Base-by-base conservation (phyloP, 139 green algal genomes). In the Chlamydomonas sp. region DNA sequence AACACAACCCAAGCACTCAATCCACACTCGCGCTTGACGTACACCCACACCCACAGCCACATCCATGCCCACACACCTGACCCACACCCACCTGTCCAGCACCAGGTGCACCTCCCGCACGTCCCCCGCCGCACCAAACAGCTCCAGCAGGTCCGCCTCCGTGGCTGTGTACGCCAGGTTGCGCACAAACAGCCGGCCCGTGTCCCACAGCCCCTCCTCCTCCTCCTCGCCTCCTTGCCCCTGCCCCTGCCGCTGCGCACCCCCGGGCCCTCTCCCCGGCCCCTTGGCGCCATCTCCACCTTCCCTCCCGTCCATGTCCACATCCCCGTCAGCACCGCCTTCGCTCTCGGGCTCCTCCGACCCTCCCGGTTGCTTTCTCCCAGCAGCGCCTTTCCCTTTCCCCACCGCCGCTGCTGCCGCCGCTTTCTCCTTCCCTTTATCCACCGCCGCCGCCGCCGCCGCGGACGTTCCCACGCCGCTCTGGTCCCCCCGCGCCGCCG, bases 81-180 rank as follows among this genome's bases (percentile, higher is more conserved):
- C 7, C 58, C 60, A 61, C 4, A 4, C 90, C 17, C 90, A 95
- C 90, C 88, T 95, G 91, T 99, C 96, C 64, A 96, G 67, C 31
- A 99, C 96, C n/a, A 99, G 75, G 88, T 99, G 97, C 68, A 98
- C 96, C 72, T 97, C 95, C 6, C 88, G 76, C n/a, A 99, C 77
- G 15, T 96, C 90, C 1, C 98, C 98, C 87, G 94, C 94, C 14
- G 59, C 31, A n/a, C 91, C 90, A 87, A 99, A 97, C 63, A 96
- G 78, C 73, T 94, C 92, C 6, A 77, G 71, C 66, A 99, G 88
- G 72, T 99, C 97, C 1, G 94, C 93, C 78, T 99, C 97, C 0
- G 92, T 97, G 67, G 96, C 93, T 9, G 85, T 90, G 92, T 97
- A 99, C 0, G 96, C 91, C 82, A 99, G 94, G 91, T 99, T 99